Percentiles rank a stretch among this genome's conserved stretches.
phyloP scores from a whole-genome alignment of 2,329 filamentous ascomycete genomes.

The Exophiala spinifera region DNA sequence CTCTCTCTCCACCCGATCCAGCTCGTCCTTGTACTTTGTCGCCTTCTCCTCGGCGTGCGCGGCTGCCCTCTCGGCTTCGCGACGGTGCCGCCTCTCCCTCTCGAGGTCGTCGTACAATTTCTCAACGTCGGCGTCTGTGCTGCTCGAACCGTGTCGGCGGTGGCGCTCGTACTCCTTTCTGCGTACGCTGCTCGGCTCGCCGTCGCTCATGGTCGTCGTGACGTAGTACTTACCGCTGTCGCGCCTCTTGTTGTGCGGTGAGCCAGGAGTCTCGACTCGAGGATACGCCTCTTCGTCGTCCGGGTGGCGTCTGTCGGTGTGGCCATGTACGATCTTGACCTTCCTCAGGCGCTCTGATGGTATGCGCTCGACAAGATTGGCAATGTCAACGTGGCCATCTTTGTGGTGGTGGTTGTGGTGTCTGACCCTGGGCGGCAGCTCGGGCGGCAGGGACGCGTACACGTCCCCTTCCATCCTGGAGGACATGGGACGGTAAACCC shows the following conservation, averaged over 20 bases:
- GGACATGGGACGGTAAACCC: slow-evolving; percentile 20
- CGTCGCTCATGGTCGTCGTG: background rate
- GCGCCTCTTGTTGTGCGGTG: slow-evolving; percentile 16
- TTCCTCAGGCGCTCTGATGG: slow-evolving; percentile 6
- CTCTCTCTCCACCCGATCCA: slow-evolving; percentile 16
- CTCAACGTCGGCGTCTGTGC: slow-evolving; percentile 14
- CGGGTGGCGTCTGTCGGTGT: background rate
- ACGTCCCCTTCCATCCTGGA: slow-evolving; percentile 14
- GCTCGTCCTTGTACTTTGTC: slow-evolving; percentile 10
- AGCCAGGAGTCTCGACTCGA: slow-evolving; percentile 16
- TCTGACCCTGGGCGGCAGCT: slow-evolving; percentile 15
- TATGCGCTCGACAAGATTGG: slow-evolving; percentile 9
- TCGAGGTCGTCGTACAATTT: slow-evolving; percentile 13
- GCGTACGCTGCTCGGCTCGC: background rate
- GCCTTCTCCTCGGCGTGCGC: slow-evolving; percentile 11
- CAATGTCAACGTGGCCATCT: slow-evolving; percentile 6
- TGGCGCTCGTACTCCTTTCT: slow-evolving; percentile 16
- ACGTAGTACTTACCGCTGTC: slow-evolving; percentile 22
- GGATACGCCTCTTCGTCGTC: slow-evolving; percentile 22
- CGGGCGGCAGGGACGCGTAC: slow-evolving; percentile 20
- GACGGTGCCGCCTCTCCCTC: slow-evolving; percentile 14
- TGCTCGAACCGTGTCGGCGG: slow-evolving; percentile 10
- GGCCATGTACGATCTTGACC: slow-evolving; percentile 14
- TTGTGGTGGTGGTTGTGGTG: slow-evolving; percentile 1
- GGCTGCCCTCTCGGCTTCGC: slow-evolving; percentile 20